Percentiles rank a stretch among this genome's conserved stretches.
Evolutionary conservation across 2,329 filamentous ascomycete species (phyloP).

Genomic region (Stromatinia cepivora): DNA sequence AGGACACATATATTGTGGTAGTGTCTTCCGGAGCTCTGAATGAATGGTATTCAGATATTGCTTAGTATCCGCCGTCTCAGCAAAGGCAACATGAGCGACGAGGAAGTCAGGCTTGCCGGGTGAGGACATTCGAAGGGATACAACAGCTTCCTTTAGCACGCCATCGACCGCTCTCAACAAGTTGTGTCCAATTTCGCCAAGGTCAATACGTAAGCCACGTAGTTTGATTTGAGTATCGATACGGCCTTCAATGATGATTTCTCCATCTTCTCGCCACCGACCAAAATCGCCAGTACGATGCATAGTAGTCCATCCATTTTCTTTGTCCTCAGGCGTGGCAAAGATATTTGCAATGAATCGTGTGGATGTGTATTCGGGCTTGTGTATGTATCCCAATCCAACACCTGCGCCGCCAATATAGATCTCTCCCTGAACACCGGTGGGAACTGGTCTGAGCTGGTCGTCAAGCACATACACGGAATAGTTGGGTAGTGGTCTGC

Average conservation of each 20-base stretch:
- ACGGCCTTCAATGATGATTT: not conserved
- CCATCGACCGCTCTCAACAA: not conserved
- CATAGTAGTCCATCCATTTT: not conserved
- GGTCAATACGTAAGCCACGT: not conserved
- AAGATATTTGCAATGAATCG: not conserved
- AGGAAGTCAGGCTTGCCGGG: too few relatives aligned
- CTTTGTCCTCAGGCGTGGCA: too few relatives aligned
- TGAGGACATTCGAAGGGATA: too few relatives aligned
- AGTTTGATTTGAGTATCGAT: not conserved
- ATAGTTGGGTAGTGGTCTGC: constrained; percentile 29
- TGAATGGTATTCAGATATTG: too few relatives aligned
- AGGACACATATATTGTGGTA: too few relatives aligned
- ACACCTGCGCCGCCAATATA: constrained; percentile 44
- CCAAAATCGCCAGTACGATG: not conserved
- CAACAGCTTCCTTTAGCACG: not conserved
- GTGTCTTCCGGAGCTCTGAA: too few relatives aligned
- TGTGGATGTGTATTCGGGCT: constrained; percentile 24
- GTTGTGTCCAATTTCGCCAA: not conserved
- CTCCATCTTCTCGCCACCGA: not conserved
- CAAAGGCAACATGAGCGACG: too few relatives aligned
- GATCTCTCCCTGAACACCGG: constrained; percentile 48
- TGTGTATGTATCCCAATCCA: constrained; percentile 42
- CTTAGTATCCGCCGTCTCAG: too few relatives aligned
- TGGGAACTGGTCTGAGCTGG: constrained; percentile 42
- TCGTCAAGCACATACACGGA: constrained; percentile 45